A percentile compares a stretch with the other conserved stretches of the same genome.
Conservation (phyloP, 2,329 filamentous ascomycete genomes). For the Fusarium albosuccineum region DNA sequence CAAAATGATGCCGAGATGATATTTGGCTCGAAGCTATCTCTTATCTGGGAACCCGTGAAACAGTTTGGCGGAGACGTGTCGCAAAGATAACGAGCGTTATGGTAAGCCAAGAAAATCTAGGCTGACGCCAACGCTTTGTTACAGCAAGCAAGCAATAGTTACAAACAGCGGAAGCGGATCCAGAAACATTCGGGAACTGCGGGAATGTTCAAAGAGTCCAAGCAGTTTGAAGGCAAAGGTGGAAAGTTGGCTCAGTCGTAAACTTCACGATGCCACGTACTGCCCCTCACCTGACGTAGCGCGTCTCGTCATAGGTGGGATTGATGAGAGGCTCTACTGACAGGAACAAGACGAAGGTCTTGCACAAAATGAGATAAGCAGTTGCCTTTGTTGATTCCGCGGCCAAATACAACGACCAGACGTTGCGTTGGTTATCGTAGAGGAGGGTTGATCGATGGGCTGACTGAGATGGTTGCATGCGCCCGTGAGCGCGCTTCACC, state of each 20-base stretch:
- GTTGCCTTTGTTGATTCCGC: accelerated
- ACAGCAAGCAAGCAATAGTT: neutral
- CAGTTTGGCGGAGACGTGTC: neutral
- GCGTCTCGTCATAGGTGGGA: constrained; percentile 8
- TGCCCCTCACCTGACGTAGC: constrained; percentile 42
- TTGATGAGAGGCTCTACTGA: neutral
- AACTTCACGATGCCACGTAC: constrained; percentile 20
- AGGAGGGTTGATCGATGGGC: neutral
- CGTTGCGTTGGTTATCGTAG: neutral
- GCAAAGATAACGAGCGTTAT: neutral
- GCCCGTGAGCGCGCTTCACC: neutral
- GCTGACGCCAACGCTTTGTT: neutral
- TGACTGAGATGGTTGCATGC: neutral
- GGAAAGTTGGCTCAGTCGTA: neutral
- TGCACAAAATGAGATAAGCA: neutral
- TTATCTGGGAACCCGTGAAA: neutral
- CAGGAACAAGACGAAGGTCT: neutral
- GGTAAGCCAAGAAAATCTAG: neutral
- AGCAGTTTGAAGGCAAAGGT: neutral
- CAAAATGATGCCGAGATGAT: neutral
- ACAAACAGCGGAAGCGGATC: neutral
- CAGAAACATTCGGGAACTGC: neutral
- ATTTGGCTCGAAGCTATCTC: neutral
- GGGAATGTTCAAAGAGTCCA: neutral
- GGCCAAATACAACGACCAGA: neutral